These are phyloP conservation scores for Penicillium sp. DNA, from an alignment of 2,329 filamentous ascomycete genomes.

Conservation along the genomic window DNA sequence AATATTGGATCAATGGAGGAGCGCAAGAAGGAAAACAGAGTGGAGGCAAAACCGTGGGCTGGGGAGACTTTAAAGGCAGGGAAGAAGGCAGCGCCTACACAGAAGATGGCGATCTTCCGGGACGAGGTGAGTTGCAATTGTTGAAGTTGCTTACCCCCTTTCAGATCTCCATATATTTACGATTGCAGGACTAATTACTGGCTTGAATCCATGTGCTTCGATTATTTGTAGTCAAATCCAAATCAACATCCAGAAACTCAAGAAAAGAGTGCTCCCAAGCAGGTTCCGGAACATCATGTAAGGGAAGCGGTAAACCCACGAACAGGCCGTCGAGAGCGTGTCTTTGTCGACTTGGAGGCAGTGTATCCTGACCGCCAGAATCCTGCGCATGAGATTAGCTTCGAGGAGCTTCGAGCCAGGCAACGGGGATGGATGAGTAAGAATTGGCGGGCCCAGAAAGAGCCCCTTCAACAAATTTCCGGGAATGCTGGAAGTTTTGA, in stretches of 20 bases:
- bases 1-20: slow-evolving; percentile 83
- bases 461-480: slow-evolving; percentile 58
- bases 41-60: slow-evolving; percentile 85
- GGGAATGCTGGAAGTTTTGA: slow-evolving; percentile 32
- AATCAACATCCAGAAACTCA: slow-evolving; percentile 33
- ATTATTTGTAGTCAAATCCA: slow-evolving; percentile 51
- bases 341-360: slow-evolving; percentile 81
- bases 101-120: slow-evolving; percentile 91
- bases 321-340: slow-evolving; percentile 78
- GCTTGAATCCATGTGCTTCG: slow-evolving; percentile 42
- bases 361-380: slow-evolving; percentile 78
- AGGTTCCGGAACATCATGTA: slow-evolving; percentile 69
- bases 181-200: slow-evolving; percentile 90
- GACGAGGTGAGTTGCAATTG: slow-evolving; percentile 75
- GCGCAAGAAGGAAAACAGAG: slow-evolving; percentile 88
- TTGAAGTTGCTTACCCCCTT: slow-evolving; percentile 34
- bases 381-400: slow-evolving; percentile 74
- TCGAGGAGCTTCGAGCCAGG: slow-evolving; percentile 85
- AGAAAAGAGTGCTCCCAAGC: slow-evolving; percentile 47
- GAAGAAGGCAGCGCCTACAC: slow-evolving; percentile 71
- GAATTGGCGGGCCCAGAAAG: slow-evolving; percentile 51
- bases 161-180: slow-evolving; percentile 71
- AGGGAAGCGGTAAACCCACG: slow-evolving; percentile 80
- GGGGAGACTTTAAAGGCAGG: slow-evolving; percentile 87
- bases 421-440: slow-evolving; percentile 66